These are phyloP conservation scores for Aspergillus novoparasiticus DNA, from an alignment of 2,329 filamentous ascomycete genomes.

Conservation along the genomic window DNA sequence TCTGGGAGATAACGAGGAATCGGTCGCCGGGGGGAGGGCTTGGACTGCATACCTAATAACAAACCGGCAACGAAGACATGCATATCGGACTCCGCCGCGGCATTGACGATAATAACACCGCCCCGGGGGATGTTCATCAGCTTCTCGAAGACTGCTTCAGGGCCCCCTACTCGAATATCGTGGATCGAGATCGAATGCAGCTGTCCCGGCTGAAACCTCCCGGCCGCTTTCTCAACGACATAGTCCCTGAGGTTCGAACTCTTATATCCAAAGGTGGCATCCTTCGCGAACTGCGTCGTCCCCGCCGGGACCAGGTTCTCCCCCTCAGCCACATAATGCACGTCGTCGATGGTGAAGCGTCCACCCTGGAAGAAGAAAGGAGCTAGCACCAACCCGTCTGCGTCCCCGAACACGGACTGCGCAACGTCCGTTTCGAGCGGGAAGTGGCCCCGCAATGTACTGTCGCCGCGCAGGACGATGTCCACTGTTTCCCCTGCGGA, in stretches of 20 bases:
- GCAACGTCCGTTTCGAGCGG: constrained; percentile 58
- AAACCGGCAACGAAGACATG: constrained; percentile 57
- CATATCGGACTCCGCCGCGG: constrained; percentile 57
- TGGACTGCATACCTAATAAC: constrained; percentile 34
- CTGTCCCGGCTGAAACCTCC: constrained; percentile 40
- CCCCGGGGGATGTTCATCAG: constrained; percentile 41
- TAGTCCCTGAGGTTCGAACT: constrained; percentile 58
- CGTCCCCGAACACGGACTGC: constrained; percentile 52
- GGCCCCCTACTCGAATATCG: constrained; percentile 53
- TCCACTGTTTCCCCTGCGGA: constrained; percentile 49
- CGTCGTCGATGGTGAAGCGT: constrained; percentile 58
- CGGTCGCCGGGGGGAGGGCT: no score
- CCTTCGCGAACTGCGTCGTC: constrained; percentile 58
- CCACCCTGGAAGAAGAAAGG: constrained; percentile 64
- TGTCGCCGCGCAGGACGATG: constrained; percentile 60
- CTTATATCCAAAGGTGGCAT: constrained; percentile 61
- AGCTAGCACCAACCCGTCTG: constrained; percentile 58
- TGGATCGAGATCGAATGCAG: constrained; percentile 50
- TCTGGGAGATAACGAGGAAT: not conserved
- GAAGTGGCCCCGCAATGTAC: constrained; percentile 60
- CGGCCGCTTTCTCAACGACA: constrained; percentile 57
- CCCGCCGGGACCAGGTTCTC: constrained; percentile 53
- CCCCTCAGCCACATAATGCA: constrained; percentile 61
- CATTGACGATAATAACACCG: constrained; percentile 55
- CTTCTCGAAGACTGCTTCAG: constrained; percentile 45